Conservation (phyloP, 2,329 filamentous ascomycete genomes). For the Acrocalymma vagum region DNA sequence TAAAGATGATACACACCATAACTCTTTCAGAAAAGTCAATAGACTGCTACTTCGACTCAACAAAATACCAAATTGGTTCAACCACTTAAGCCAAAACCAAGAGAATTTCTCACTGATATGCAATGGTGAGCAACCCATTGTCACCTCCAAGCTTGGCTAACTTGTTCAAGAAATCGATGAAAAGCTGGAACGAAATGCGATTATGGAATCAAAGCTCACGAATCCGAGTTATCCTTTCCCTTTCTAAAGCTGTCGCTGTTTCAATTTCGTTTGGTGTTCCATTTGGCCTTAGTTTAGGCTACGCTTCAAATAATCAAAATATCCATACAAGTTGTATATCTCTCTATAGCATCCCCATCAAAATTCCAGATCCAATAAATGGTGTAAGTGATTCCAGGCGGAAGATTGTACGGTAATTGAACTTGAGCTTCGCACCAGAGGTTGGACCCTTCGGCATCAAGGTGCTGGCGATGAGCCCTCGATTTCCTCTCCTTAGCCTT, state of each 20-base stretch:
- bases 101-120: too few species aligned
- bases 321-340: conserved; percentile 13
- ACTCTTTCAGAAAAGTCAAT: too few species aligned
- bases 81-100: too few species aligned
- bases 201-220: background rate
- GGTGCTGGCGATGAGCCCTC: background rate
- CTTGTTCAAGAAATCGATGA: conserved; percentile 5
- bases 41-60: too few species aligned
- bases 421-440: conserved; percentile 8
- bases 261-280: too few species aligned
- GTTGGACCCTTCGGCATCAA: conserved; percentile 7
- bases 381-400: conserved; percentile 5
- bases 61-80: too few species aligned
- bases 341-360: conserved; percentile 4
- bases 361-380: conserved; percentile 17
- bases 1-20: too few species aligned
- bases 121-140: too few species aligned
- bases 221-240: background rate
- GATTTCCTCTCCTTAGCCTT: conserved; percentile 1
- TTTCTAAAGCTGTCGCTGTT: too few species aligned
- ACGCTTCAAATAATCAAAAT: too few species aligned
- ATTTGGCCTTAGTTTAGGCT: too few species aligned
- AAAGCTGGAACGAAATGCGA: conserved; percentile 1
- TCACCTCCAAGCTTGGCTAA: too few species aligned
- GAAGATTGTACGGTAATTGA: conserved; percentile 1